Conservation (phyloP, 179 eudicot species). For the Silene vulgaris region DNA sequence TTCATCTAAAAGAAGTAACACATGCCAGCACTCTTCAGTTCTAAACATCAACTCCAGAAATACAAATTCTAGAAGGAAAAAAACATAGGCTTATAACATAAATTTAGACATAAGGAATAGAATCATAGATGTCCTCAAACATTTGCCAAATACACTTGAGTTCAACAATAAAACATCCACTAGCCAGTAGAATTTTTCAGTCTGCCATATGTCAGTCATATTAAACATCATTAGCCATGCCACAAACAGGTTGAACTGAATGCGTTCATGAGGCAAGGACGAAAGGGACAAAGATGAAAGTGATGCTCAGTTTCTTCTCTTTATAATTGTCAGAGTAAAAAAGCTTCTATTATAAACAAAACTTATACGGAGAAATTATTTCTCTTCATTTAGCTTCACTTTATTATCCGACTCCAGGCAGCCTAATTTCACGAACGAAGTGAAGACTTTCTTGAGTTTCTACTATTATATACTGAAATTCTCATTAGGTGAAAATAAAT, state of each 20-base stretch:
- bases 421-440: background rate
- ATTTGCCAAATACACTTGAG: background rate
- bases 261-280: background rate
- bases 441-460: too few species aligned
- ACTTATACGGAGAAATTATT: background rate
- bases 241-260: background rate
- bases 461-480: too few species aligned
- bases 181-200: too few species aligned
- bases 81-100: background rate
- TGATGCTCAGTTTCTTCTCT: background rate
- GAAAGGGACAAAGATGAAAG: background rate
- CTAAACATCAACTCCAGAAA: background rate
- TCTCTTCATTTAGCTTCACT: background rate
- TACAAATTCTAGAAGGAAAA: too few species aligned
- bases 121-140: background rate
- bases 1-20: background rate
- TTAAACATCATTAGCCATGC: background rate
- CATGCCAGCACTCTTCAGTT: background rate
- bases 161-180: constrained; percentile 6
- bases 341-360: too few species aligned
- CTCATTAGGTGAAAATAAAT: background rate
- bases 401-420: background rate
- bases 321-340: background rate
- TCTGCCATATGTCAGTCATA: background rate
- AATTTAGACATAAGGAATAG: background rate